Evolutionary conservation across 78 protist species (phyloP).

Genomic region (Cyanophora paradoxa): DNA sequence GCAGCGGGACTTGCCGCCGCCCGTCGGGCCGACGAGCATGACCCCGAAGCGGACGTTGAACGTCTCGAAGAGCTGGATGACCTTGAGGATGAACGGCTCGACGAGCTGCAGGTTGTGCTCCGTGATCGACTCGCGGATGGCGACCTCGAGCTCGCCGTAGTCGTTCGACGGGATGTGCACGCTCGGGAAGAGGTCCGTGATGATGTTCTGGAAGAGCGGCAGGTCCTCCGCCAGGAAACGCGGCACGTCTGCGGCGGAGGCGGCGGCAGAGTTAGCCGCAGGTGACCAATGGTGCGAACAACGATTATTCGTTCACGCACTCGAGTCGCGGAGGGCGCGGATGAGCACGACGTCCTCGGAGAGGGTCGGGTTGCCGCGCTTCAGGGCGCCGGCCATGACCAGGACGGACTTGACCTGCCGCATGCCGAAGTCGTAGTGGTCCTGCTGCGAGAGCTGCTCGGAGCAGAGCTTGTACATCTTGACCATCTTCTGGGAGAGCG

Average conservation of each 20-base stretch:
- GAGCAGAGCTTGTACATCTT: constrained; percentile 64
- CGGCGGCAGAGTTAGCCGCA: no score
- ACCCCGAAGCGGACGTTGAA: constrained; percentile 68
- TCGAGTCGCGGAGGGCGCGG: constrained; percentile 71
- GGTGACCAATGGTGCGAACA: no score
- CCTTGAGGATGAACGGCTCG: constrained; percentile 25
- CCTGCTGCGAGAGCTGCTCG: constrained; percentile 70
- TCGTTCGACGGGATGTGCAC: constrained; percentile 52
- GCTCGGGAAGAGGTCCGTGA: constrained; percentile 75
- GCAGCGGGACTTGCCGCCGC: constrained; percentile 62
- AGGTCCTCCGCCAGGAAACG: constrained; percentile 74
- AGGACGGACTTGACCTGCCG: constrained; percentile 65
- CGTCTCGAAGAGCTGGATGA: constrained; percentile 66
- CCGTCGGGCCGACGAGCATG: constrained; percentile 78
- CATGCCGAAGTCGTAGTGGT: constrained; percentile 85
- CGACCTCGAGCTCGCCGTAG: constrained; percentile 45
- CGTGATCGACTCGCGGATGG: constrained; percentile 18
- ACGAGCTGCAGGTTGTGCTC: constrained; percentile 6
- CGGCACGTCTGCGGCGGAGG: no score
- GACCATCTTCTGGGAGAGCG: constrained; percentile 58
- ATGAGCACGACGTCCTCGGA: constrained; percentile 67
- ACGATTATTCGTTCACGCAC: no score
- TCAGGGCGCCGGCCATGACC: constrained; percentile 62
- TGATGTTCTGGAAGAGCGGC: constrained; percentile 70
- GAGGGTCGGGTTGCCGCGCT: constrained; percentile 51